Base-by-base conservation (phyloP, 2,329 filamentous ascomycete genomes). In the Diaporthe sp. region DNA sequence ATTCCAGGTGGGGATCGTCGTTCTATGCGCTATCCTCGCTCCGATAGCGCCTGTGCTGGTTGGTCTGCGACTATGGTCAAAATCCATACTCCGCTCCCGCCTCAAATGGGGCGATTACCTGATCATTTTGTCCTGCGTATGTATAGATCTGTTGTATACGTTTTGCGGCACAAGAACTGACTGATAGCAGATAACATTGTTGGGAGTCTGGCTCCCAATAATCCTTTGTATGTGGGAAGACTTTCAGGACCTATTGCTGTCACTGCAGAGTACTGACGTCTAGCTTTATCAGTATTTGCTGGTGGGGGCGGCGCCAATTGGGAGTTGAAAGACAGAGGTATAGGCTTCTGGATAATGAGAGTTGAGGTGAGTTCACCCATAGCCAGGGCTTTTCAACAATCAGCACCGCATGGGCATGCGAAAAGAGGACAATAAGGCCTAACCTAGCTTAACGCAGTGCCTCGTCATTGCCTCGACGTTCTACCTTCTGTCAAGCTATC, bases 131-230 rank as follows among this genome's bases (percentile, higher is more conserved):
- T 51, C 73, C 22, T 44, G 73, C 20, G 73, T 74, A 74, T 7
- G 73, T 42, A n/a, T 55, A 25, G 31, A 1, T 31, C 28, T 31
- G 28, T 31, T 31, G 3, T 31, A 3, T 31, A n/a, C n/a, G n/a
- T n/a, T 12, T 31, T 34, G 15, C 13, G 8, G 2, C 10, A 20
- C 1, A 4, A 34, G 3, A 22, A 34, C 63, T 74, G 28, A 71
- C 31, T 25, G 7, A 12, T 20, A 9, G 10, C 65, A 74, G 73
- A n/a, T 63, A 42, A 74, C 73, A 5, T 31, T 74, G 3, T 47
- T 74, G 6, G 73, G 63, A 10, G 65, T 74, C 25, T 74, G 73
- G 73, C 73, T 74, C 31, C 73, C 73, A 13, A 71, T 74, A 7
- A 74, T 74, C 20, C 34, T 74, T 15, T 47, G 73, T 74, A 47